Evolutionary conservation across 225 moss, liverwort and hornwort species (phyloP).

Genomic region (Lunularia cruciata): DNA sequence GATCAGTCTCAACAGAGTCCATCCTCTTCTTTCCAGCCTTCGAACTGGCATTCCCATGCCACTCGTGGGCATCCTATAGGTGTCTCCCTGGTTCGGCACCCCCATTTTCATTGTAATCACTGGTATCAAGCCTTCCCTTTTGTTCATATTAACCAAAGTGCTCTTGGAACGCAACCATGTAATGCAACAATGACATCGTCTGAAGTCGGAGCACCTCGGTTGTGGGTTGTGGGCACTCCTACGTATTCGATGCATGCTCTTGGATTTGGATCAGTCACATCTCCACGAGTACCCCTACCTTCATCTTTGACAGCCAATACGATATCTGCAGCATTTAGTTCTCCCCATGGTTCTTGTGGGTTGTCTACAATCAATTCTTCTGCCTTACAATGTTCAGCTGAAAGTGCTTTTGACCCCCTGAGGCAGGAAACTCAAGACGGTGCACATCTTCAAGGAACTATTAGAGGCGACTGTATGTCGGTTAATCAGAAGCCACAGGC

Average conservation of each 20-base stretch:
- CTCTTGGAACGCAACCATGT: constrained; percentile 31
- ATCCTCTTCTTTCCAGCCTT: constrained; percentile 4
- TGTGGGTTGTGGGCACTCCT: constrained; percentile 39
- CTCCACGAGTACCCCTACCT: constrained; percentile 42
- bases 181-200: constrained; percentile 20
- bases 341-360: constrained; percentile 33
- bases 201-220: constrained; percentile 17
- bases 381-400: constrained; percentile 42
- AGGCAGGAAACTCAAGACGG: constrained; percentile 22
- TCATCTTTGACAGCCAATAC: constrained; percentile 38
- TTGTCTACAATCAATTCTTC: constrained; percentile 34
- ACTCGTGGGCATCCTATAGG: constrained; percentile 17
- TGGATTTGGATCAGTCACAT: constrained; percentile 18
- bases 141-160: constrained; percentile 25
- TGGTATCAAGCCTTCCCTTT: constrained; percentile 37
- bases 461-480: not conserved
- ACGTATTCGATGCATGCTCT: constrained; percentile 32
- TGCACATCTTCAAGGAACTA: not conserved
- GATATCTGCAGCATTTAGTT: constrained; percentile 37
- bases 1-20: constrained; percentile 31
- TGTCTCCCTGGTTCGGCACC: constrained; percentile 25
- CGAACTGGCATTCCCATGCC: constrained; percentile 17
- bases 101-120: constrained; percentile 31
- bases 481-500: not conserved
- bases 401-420: constrained; percentile 54